Conservation (phyloP, 305 asterid species). For the Ilex paraguariensis region DNA sequence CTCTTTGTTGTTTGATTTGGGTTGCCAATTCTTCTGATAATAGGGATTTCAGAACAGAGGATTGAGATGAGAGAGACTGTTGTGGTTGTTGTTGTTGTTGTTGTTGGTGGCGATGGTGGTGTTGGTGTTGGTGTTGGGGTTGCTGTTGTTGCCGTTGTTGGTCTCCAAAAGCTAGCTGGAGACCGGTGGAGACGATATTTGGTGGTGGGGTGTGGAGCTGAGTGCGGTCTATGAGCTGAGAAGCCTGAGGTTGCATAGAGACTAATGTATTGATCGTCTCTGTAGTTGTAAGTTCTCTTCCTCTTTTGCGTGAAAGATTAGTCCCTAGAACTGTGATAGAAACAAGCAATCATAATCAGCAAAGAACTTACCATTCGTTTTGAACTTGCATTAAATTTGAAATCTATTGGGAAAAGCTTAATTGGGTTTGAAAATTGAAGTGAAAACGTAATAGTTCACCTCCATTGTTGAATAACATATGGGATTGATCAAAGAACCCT, state of each 20-base stretch:
- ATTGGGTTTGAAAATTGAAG: no score
- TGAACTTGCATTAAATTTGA: neutral
- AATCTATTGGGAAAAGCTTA: neutral
- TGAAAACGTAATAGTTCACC: neutral
- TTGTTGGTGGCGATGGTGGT: no score
- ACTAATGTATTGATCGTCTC: constrained; percentile 7
- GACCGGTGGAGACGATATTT: constrained; percentile 17
- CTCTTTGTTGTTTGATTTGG: constrained; percentile 10
- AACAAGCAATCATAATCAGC: neutral
- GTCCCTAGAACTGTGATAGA: neutral
- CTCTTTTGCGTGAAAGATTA: constrained; percentile 12
- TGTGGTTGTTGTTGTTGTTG: constrained; percentile 2
- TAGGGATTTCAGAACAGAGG: constrained; percentile 1
- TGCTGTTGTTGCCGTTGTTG: constrained; percentile 11
- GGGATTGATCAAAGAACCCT: constrained; percentile 14
- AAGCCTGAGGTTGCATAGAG: constrained; percentile 6
- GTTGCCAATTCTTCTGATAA: constrained; percentile 3
- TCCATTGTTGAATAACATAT: constrained; percentile 8
- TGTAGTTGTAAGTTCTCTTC: constrained; percentile 5
- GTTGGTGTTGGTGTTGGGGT: no score
- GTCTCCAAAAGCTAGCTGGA: constrained; percentile 15
- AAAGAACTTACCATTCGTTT: no score
- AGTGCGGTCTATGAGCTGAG: constrained; percentile 2
- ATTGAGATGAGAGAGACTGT: constrained; percentile 4
- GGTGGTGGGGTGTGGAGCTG: constrained; percentile 7